Base-by-base conservation (phyloP, 2,329 filamentous ascomycete genomes). In the Stemphylium beticola region DNA sequence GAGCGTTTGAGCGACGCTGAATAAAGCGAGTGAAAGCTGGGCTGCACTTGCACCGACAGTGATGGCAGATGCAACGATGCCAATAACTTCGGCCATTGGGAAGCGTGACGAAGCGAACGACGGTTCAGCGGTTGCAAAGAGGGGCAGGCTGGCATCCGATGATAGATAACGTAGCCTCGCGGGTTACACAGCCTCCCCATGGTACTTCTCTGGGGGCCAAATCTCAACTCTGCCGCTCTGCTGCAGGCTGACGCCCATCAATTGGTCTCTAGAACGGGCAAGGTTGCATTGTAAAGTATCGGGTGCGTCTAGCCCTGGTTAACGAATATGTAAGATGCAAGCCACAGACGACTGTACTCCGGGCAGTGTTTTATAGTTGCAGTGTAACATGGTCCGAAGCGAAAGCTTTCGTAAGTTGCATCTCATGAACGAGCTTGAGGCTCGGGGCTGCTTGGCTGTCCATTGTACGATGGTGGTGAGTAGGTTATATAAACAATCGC, bases 21-120 rank as follows among this genome's bases (percentile, higher is more conserved):
- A 66, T 2, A 67, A 54, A 14, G 57, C 53, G 8, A 59, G 48
- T 4, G 62, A 65, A 12, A 65, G 55, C 12, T 61, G 44, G 12
- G 60, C 58, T 39, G 60, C 65, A 18, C 53, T 54, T 12, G 34
- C 49, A 4, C 47, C 65, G 31, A 67, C 49, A 18, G 61, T 53
- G 20, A 64, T 39, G 8, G 54, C 55, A 1, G 61, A 58, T 7
- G 49, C 53, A 15, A 57, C 42, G 6, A 57, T 22, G 6, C 42
- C 46, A 10, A 47, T 33, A 4, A 34, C 32, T 39, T 61, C 58
- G 24, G 55, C 55, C 56, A 59, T 61, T 4, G 22, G 46, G 12
- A 33, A 2, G 9, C 17, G 42, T 26, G 34, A 46, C 8, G 26
- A 38, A 32, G 37, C 20, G 36, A 53, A 45, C 40, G 44, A 45